Evolutionary conservation across 257 asterid genomes (phyloP), one percentile per base, ranked within the genome.

Genomic region (Solanum peruvianum): DNA sequence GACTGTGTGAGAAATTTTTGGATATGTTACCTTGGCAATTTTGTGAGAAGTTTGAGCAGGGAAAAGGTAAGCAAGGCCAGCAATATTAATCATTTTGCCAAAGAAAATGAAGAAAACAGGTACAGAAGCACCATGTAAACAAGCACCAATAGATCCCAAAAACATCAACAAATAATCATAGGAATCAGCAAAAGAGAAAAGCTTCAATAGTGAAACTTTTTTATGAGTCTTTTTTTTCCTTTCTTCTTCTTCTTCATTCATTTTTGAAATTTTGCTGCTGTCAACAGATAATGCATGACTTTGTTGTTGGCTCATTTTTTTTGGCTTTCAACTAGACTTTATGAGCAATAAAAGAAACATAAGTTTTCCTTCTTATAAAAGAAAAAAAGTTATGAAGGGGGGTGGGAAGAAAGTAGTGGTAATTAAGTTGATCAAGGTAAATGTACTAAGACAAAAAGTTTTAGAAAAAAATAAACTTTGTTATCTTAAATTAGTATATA

Each of bases 21-120:
- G 35, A 27, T 21, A 94, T 97, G 14, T 56, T 45, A 97, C 98
- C 99, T 39, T 88, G 33, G 98, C 98, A 60, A 96, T 94, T 95
- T 91, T 91, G 33, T 92, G 98, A 25, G 99, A 95, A 89, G 99
- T 98, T 89, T 93, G 82, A 42, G 90, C 87, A 0, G 99, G 99
- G 70, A 96, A 96, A 80, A 96, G 99, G 88, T 93, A 95, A 42
- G 99, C 98, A 83, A 93, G 52, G 7, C 99, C 99, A 60, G 96
- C 94, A 81, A 97, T 87, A 87, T 97, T 93, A 16, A 96, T 97
- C 93, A 97, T 75, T 64, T 97, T 94, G 2, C 99, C 99, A 41
- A 96, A 97, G 95, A 93, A 97, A 70, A 97, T 93, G 89, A 97
- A 97, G 97, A 97, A 97, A 47, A 97, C 95, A 1, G 99, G 99